Evolutionary conservation across 1,284 basidiomycete species (phyloP).

Genomic region (Ganoderma resinaceum): DNA sequence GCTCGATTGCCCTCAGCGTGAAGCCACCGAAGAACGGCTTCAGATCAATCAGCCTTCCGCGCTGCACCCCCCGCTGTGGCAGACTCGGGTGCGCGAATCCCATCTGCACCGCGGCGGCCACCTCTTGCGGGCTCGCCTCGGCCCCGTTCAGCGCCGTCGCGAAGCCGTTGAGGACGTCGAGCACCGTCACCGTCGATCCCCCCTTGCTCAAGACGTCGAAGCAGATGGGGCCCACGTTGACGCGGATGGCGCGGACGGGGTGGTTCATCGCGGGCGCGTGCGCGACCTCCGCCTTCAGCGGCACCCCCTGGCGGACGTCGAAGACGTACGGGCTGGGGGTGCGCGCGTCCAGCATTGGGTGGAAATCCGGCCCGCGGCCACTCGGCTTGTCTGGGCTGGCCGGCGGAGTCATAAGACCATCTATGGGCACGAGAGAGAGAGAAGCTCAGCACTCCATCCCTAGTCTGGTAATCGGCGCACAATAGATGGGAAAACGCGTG

Average conservation of each 20-base stretch:
- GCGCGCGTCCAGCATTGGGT: constrained; percentile 25
- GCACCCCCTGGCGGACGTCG: constrained; percentile 22
- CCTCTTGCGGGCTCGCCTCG: constrained; percentile 10
- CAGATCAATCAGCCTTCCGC: background rate
- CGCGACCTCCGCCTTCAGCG: constrained; percentile 13
- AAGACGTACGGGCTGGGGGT: constrained; percentile 13
- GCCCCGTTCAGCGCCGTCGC: constrained; percentile 7
- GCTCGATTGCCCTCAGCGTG: constrained; percentile 14
- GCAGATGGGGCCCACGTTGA: constrained; percentile 19
- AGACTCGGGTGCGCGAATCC: background rate
- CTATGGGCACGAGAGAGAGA: constrained; percentile 17
- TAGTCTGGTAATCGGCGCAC: constrained; percentile 6
- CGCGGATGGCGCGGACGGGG: constrained; percentile 15
- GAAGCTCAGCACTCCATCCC: background rate
- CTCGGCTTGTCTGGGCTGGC: constrained; percentile 28
- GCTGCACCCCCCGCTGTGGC: background rate
- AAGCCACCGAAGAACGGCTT: constrained; percentile 27
- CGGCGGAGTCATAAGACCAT: constrained; percentile 39
- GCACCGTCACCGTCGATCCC: constrained; percentile 21
- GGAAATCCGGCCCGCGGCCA: constrained; percentile 23
- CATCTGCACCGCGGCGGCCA: constrained; percentile 6
- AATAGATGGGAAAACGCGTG: constrained; percentile 11
- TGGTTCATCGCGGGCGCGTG: constrained; percentile 21
- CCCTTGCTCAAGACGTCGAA: constrained; percentile 10
- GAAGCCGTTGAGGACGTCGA: constrained; percentile 22